Base-by-base conservation (phyloP, 352 stramenopile species). In the Globisporangium apiculatum region DNA sequence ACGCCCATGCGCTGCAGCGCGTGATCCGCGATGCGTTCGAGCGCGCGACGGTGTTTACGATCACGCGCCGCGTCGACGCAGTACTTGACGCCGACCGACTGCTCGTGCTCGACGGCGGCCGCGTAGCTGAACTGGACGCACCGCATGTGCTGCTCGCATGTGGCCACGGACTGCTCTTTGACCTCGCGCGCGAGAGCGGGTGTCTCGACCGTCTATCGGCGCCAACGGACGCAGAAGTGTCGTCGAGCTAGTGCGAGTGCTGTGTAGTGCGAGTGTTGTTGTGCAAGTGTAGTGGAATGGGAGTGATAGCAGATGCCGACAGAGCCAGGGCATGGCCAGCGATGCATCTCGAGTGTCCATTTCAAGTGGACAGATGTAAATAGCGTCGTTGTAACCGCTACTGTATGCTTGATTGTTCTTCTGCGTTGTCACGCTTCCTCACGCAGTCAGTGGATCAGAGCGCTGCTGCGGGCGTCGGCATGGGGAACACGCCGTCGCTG, bases 31-130 rank as follows among this genome's bases (percentile, higher is more conserved):
- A 72, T 31, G 80, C 84, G 57, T 99, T 99, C 63, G 58, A 65
- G 17, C 61, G 87, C 42, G 97, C 88, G 50, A 99, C 97, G 1
- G 74, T 99, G 18, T 60, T 99, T 24, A 98, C 96, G 3, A 97
- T 99, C 57, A 96, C 97, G 9, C 97, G 99, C 69, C 82, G 96
- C 11, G 71, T 99, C 15, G 89, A 99, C 60, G 98, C 97, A 15
- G 93, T 99, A 62, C 97, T 98, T 53, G 95, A 98, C 69, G 97
- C 91, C 49, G 95, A 99, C 67, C 79, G 81, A 12, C 94, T 99
- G 51, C 72, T 99, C 43, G 96, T 99, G 7, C 85, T 99, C 61
- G 95, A 98, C 59, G 66, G 87, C 37, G 96, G 97, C 10, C 68
- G 73, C 47, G 77, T 95, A 15, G 88, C 79, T 7, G 87, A 98